Percentiles rank a stretch among this genome's conserved stretches.
Conservation (phyloP, 1,284 basidiomycete genomes). For the Rhodotorula sp. region DNA sequence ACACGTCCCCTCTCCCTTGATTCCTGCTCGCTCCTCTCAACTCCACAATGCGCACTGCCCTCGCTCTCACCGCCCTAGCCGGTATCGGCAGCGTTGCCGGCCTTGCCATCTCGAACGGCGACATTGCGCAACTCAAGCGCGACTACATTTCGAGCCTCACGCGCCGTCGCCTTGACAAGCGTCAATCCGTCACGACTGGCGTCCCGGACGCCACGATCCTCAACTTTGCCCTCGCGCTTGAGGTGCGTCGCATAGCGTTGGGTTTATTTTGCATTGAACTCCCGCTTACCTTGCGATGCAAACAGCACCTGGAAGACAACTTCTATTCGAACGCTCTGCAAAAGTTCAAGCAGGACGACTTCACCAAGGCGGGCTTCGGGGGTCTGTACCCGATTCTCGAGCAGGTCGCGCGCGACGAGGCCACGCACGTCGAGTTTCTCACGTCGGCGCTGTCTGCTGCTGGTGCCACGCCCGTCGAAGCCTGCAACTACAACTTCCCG, state of each 20-base stretch:
- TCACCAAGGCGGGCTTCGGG: conserved; percentile 59
- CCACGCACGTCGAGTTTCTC: conserved; percentile 58
- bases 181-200: conserved; percentile 28
- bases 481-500: conserved; percentile 65
- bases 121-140: conserved; percentile 18
- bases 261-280: not conserved
- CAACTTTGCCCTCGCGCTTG: conserved; percentile 61
- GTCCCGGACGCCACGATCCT: conserved; percentile 25
- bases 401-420: conserved; percentile 55
- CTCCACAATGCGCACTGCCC: no score
- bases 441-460: conserved; percentile 55
- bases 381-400: conserved; percentile 52
- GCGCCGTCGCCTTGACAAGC: conserved; percentile 17
- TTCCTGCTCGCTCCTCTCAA: no score
- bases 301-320: conserved; percentile 62
- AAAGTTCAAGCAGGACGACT: conserved; percentile 58
- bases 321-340: conserved; percentile 60
- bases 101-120: conserved; percentile 6
- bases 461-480: conserved; percentile 58
- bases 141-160: conserved; percentile 17
- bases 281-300: not conserved
- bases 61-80: no score
- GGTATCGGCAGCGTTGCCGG: conserved; percentile 3
- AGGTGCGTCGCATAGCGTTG: conserved; percentile 46
- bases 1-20: no score